Evolutionary conservation across 495 filamentous ascomycete genomes (phyloP), one percentile per base, ranked within the genome.

Genomic region (Tuber magnatum): DNA sequence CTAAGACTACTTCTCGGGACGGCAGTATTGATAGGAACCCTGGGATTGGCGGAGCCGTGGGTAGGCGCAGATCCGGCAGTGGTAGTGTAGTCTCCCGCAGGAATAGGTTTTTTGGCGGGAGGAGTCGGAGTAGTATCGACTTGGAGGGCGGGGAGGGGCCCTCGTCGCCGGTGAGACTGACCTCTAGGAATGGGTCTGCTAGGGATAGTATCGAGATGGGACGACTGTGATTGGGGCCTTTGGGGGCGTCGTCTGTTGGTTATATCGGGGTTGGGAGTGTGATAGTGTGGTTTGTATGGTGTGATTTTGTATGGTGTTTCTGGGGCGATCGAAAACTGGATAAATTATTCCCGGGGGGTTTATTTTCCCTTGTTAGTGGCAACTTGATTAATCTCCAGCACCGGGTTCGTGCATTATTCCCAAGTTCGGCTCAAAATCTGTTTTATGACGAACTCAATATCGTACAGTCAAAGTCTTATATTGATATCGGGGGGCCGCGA

Each of bases 41-140:
- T 14, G 71, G 75, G 46, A 56, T 78, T 16, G 56, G 56, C 14
- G 56, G 28, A 20, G 56, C 28, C 32, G 41, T 48, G 6, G 38
- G 69, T 14, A 76, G 76, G 38, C 77, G 70, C 20, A 78, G 77
- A 46, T 72, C 72, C 24, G 71, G 77, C 48, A 75, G 76, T 38
- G 76, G 76, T 7, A 78, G 76, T 22, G 39, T 75, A 8, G 72
- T 75, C 39, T 72, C 69, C 9, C 76, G 78, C 41, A 68, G 44
- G 70, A 78, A 79, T 69, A 78, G 77, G 32, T 78, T 79, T 39
- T 75, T 79, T 70, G 72, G 76, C 14, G 56, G 68, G 12, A 78
- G 69, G 56, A 65, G 56, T 35, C 32, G 70, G 61, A 28, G 16
- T 16, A 75, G 77, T 12, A 20, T 72, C 28, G 77, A 79, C 68